Evolutionary conservation across 768 basidiomycete genomes (phyloP), one percentile per base, ranked within the genome.

Genomic region (Auricularia heimuer): DNA sequence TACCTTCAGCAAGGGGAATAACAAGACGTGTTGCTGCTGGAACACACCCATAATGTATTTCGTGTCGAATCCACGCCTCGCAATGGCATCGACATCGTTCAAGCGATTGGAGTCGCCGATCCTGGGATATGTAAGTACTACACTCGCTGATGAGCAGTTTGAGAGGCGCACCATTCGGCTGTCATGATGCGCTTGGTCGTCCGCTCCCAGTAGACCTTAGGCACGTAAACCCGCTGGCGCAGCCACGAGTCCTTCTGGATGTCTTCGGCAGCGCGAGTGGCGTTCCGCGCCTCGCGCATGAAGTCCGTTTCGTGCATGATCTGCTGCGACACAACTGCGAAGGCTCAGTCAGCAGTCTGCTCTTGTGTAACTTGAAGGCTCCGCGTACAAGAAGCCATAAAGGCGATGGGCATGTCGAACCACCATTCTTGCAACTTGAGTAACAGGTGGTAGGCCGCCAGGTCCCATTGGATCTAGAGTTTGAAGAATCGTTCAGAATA

Each of bases 261-360:
- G 68, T 86, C 85, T 33, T 78, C 75, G 4, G 88, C 85, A 1
- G 92, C 94, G 66, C 80, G 81, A 29, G 78, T 77, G 0, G 93
- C 88, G 69, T 95, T 96, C 61, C 80, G 72, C 0, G 91, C 90
- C 75, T 98, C 95, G 56, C 85, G 78, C 29, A 82, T 71, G 68
- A 96, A 95, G 71, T 94, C 88, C 0, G 94, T 83, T 71, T 98
- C 94, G 67, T 84, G 83, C 3, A 89, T 82, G 65, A 96, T 83
- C 71, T 94, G 93, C 62, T 87, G 83, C 2, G 86, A 88, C 47
- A 96, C 29, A 18, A n/a, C 56, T 60, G 73, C 58, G 76, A 71
- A 45, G 73, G 71, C 6, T 29, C 29, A 29, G 29, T 29, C 29
- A 29, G 2, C 29, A 29, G 29, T 29, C 29, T 29, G 29, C 1